Percentiles rank a stretch among this genome's conserved stretches.
Conservation (phyloP, 768 basidiomycete genomes). For the Leccinum longicurvipes region DNA sequence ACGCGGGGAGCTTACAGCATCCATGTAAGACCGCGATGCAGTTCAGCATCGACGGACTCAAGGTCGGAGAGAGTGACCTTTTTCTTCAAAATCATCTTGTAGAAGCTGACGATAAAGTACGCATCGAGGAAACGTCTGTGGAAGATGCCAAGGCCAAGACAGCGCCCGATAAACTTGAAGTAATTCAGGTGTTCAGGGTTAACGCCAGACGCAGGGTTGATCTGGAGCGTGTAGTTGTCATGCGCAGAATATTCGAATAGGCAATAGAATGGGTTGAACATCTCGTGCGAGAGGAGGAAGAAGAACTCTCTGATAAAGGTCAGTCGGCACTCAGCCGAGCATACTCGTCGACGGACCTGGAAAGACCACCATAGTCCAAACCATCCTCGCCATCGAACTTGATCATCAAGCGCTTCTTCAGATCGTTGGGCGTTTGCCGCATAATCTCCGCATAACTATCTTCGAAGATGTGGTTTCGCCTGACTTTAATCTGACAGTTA, state of each 20-base stretch:
- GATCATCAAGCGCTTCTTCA: conserved; percentile 99
- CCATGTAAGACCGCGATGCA: conserved; percentile 95
- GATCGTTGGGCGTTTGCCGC: conserved; percentile 96
- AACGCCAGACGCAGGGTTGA: conserved; percentile 96
- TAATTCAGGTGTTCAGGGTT: conserved; percentile 99
- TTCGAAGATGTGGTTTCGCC: conserved; percentile 97
- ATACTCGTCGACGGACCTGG: conserved; percentile 56
- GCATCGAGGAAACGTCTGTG: conserved; percentile 98
- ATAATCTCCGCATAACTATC: conserved; percentile 99
- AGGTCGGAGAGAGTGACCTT: conserved; percentile 92
- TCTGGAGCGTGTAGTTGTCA: conserved; percentile 99
- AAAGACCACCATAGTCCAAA: conserved; percentile 96
- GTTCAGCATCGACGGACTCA: conserved; percentile 94
- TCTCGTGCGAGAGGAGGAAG: conserved; percentile 98
- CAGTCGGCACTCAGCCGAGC: conserved; percentile 1
- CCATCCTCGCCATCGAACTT: conserved; percentile 99
- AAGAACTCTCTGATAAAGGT: conserved; percentile 84
- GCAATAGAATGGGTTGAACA: conserved; percentile 99
- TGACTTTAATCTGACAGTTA: conserved; percentile 98
- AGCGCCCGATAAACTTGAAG: conserved; percentile 99
- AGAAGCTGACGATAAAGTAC: conserved; percentile 99
- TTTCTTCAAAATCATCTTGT: conserved; percentile 99
- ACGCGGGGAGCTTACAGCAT: conserved; percentile 73
- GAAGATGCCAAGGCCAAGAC: conserved; percentile 95
- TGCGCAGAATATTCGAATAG: conserved; percentile 99